Evolutionary conservation across 305 asterid genomes (phyloP).

Genomic region (Fraxinus baroniana): DNA sequence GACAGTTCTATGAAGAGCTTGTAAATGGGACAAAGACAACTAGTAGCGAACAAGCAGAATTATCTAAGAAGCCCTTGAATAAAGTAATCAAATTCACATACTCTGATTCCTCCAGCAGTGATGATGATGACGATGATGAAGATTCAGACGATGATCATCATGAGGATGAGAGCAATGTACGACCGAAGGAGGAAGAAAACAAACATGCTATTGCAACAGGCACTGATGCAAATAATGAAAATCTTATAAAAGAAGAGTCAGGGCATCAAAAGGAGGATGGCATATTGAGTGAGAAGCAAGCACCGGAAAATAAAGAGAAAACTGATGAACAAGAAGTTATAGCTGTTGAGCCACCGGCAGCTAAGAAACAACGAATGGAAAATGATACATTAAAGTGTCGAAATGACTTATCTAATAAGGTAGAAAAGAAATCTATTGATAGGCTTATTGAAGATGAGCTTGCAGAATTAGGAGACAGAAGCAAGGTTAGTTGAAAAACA

Average conservation of each 20-base stretch:
- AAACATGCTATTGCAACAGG: conserved; percentile 26
- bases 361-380: conserved; percentile 57
- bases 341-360: conserved; percentile 51
- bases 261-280: conserved; percentile 36
- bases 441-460: conserved; percentile 83
- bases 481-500: conserved; percentile 55
- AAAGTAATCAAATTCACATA: conserved; percentile 64
- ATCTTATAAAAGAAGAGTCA: conserved; percentile 14
- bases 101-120: conserved; percentile 66
- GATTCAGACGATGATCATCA: conserved; percentile 20
- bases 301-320: conserved; percentile 34
- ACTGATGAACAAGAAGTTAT: conserved; percentile 44
- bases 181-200: conserved; percentile 24
- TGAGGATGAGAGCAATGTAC: conserved; percentile 22
- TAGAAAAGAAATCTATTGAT: conserved; percentile 68
- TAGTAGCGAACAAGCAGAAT: conserved; percentile 33
- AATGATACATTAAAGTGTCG: conserved; percentile 29
- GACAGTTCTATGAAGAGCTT: conserved; percentile 82
- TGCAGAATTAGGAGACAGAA: conserved; percentile 81
- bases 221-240: conserved; percentile 25
- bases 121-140: conserved; percentile 43
- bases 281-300: conserved; percentile 32
- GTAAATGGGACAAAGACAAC: conserved; percentile 51
- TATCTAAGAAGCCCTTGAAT: conserved; percentile 52
- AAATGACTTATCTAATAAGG: conserved; percentile 30